A percentile compares a stretch with the other conserved stretches of the same genome.
Evolutionary conservation across 164 flowering plant genomes (phyloP).

Genomic region (Stephania yunnanensis): DNA sequence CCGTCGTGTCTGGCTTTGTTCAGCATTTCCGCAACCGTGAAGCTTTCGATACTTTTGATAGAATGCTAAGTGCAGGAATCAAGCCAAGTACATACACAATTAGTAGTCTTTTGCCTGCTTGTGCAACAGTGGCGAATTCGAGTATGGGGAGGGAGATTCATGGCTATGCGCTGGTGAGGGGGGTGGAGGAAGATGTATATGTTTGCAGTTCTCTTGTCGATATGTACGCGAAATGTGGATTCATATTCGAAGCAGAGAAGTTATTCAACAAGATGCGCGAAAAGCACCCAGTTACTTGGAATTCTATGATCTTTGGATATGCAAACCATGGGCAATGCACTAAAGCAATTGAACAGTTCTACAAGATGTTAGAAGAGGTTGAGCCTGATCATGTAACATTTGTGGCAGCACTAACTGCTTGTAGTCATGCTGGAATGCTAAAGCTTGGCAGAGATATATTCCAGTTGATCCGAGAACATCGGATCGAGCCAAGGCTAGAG

Average conservation of each 20-base stretch:
- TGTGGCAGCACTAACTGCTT: conserved; percentile 67
- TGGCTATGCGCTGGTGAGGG: conserved; percentile 47
- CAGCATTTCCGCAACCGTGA: conserved; percentile 43
- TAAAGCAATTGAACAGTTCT: conserved; percentile 59
- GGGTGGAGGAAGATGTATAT: conserved; percentile 51
- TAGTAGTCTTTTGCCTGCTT: conserved; percentile 51
- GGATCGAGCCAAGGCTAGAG: conserved; percentile 63
- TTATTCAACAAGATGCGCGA: conserved; percentile 45
- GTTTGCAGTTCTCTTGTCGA: conserved; percentile 73
- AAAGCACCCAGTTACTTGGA: conserved; percentile 59
- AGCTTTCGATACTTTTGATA: conserved; percentile 45
- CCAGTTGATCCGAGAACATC: conserved; percentile 45
- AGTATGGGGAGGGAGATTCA: conserved; percentile 52
- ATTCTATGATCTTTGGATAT: conserved; percentile 78
- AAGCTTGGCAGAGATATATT: conserved; percentile 51
- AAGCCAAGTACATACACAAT: conserved; percentile 53
- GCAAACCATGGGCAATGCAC: conserved; percentile 66
- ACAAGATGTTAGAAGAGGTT: conserved; percentile 41
- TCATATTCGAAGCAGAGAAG: conserved; percentile 43
- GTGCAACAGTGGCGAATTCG: conserved; percentile 36
- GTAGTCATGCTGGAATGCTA: conserved; percentile 62
- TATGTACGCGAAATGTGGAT: conserved; percentile 86
- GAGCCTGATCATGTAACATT: conserved; percentile 63
- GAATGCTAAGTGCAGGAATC: conserved; percentile 43
- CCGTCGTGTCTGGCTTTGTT: conserved; percentile 64